Evolutionary conservation across 2,329 filamentous ascomycete species (phyloP).

Genomic region (Neopestalotiopsis sp.): DNA sequence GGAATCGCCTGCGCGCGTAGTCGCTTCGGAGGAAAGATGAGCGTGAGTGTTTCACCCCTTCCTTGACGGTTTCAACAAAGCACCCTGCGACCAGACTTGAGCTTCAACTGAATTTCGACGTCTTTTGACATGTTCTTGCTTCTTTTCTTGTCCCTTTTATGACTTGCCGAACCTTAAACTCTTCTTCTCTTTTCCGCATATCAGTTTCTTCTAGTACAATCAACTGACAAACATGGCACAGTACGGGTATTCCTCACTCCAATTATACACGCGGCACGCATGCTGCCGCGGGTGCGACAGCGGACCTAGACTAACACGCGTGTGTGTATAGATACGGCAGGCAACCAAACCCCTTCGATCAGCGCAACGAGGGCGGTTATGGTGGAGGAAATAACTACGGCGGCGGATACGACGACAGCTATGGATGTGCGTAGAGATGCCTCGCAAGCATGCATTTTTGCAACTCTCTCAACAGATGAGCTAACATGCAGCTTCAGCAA

Average conservation of each 20-base stretch:
- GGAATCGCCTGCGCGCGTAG: slow-evolving; percentile 9
- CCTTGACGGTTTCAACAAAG: slow-evolving; percentile 32
- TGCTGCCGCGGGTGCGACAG: slow-evolving; percentile 15
- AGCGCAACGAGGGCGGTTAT: slow-evolving; percentile 46
- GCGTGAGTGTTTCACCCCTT: slow-evolving; percentile 50
- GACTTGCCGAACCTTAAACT: slow-evolving; percentile 15
- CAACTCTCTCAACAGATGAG: background rate
- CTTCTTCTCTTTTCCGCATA: slow-evolving; percentile 27
- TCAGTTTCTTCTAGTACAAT: slow-evolving; percentile 23
- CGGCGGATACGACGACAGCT: slow-evolving; percentile 28
- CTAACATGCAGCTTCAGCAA: slow-evolving; percentile 36
- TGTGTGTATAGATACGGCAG: slow-evolving; percentile 55
- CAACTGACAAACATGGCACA: slow-evolving; percentile 49
- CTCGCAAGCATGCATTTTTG: background rate
- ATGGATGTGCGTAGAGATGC: slow-evolving; percentile 46
- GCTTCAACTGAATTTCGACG: background rate
- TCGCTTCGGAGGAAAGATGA: slow-evolving; percentile 44
- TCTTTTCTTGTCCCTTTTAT: background rate
- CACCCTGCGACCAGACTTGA: slow-evolving; percentile 17
- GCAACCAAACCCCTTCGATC: slow-evolving; percentile 63
- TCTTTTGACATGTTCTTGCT: background rate
- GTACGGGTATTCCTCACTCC: slow-evolving; percentile 56
- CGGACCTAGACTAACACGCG: slow-evolving; percentile 36
- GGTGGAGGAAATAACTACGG: slow-evolving; percentile 34
- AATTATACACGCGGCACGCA: slow-evolving; percentile 17